phyloP scores from a whole-genome alignment of 495 filamentous ascomycete species.

The Annulohypoxylon maeteangense region DNA sequence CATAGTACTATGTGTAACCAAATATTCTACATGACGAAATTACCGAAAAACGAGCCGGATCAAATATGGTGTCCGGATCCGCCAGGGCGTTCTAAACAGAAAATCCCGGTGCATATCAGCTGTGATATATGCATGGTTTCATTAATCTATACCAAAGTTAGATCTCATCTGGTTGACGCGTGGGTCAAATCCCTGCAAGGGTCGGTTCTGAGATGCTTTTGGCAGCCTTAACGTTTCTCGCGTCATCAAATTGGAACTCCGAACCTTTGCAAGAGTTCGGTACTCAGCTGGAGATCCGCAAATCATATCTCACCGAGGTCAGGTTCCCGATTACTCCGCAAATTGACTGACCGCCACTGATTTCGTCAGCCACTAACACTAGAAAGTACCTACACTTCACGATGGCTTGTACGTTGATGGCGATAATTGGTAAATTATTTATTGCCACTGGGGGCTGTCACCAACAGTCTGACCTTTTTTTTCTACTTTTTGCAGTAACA shows the following conservation, averaged over 20 bases:
- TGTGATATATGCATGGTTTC: constrained; percentile 2
- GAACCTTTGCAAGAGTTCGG: constrained; percentile 1
- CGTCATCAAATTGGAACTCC: neutral
- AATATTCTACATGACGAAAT: neutral
- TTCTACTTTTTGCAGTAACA: neutral
- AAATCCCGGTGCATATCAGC: neutral
- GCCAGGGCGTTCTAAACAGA: neutral
- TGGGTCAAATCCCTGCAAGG: neutral
- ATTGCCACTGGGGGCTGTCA: neutral
- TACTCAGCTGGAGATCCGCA: constrained; percentile 13
- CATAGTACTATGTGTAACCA: neutral
- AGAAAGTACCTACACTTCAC: neutral
- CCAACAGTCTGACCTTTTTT: neutral
- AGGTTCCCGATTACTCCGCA: constrained; percentile 8
- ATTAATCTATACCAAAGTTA: constrained; percentile 18
- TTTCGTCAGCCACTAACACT: neutral
- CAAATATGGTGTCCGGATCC: neutral
- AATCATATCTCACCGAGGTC: neutral
- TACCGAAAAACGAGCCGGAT: neutral
- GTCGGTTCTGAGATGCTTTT: neutral
- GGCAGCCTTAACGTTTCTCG: neutral
- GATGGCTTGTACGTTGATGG: neutral
- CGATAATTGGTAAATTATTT: neutral
- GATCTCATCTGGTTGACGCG: constrained; percentile 12
- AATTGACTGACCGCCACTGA: constrained; percentile 18